Conservation (phyloP, 1,284 basidiomycete genomes). For the Porogramme epimiltina region DNA sequence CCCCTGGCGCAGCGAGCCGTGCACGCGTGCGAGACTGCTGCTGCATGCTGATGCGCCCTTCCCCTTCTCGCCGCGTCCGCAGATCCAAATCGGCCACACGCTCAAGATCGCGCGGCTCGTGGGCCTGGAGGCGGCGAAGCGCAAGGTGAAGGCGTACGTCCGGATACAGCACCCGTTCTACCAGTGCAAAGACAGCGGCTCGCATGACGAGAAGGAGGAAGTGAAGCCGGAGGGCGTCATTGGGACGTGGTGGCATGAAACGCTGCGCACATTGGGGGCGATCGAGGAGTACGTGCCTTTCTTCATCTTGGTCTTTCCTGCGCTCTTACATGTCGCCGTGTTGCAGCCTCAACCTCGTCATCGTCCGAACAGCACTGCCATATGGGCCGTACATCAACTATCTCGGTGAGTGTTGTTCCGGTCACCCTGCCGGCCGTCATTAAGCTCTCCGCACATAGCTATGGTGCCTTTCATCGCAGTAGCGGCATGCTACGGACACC, state of each 20-base stretch:
- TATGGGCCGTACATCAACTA: constrained; percentile 79
- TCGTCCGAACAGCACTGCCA: constrained; percentile 69
- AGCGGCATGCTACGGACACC: constrained; percentile 81
- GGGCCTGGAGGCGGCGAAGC: constrained; percentile 66
- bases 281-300: constrained; percentile 59
- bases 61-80: constrained; percentile 2
- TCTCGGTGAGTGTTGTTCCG: constrained; percentile 38
- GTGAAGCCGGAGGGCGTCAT: constrained; percentile 72
- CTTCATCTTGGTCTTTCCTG: not conserved
- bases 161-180: constrained; percentile 84
- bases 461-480: constrained; percentile 60
- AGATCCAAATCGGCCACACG: constrained; percentile 82
- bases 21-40: no score
- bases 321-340: not conserved
- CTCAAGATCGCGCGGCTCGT: constrained; percentile 72
- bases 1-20: constrained; percentile 8
- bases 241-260: constrained; percentile 92
- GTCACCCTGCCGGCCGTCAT: constrained; percentile 17
- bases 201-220: constrained; percentile 74
- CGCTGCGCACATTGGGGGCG: constrained; percentile 73
- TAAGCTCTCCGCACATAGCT: constrained; percentile 30
- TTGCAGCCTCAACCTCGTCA: constrained; percentile 76
- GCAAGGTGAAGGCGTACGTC: constrained; percentile 76
- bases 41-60: no score
- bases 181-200: constrained; percentile 69